Evolutionary conservation across 2,329 filamentous ascomycete genomes (phyloP).

Genomic region (Eutypella sp.): DNA sequence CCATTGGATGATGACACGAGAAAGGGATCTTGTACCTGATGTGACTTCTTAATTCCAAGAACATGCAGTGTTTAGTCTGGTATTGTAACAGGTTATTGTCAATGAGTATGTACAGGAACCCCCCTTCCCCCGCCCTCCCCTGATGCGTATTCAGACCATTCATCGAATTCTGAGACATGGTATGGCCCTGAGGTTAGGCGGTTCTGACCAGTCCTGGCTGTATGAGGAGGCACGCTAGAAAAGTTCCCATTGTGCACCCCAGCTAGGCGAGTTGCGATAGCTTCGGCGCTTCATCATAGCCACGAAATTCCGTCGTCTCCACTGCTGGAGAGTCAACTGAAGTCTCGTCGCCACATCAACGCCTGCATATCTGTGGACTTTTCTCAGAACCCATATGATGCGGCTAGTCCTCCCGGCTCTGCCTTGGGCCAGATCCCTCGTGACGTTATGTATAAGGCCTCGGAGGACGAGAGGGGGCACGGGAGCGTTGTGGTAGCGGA

Average conservation of each 20-base stretch:
- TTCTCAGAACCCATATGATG: slow-evolving; percentile 29
- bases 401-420: slow-evolving; percentile 29
- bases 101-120: slow-evolving; percentile 11
- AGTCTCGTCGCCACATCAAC: slow-evolving; percentile 19
- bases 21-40: too few species aligned
- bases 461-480: slow-evolving; percentile 22
- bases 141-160: neutral
- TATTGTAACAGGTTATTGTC: neutral
- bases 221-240: too few species aligned
- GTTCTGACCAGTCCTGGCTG: neutral
- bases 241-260: neutral
- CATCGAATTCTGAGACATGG: neutral
- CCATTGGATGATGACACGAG: slow-evolving; percentile 4
- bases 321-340: slow-evolving; percentile 11
- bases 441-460: slow-evolving; percentile 29
- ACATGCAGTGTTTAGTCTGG: neutral
- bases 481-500: slow-evolving; percentile 16
- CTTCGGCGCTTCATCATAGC: neutral
- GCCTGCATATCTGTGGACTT: slow-evolving; percentile 24
- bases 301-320: slow-evolving; percentile 8
- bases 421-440: slow-evolving; percentile 30
- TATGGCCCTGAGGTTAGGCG: neutral
- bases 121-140: too few species aligned
- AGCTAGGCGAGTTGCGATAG: neutral
- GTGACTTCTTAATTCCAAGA: too few species aligned